Evolutionary conservation across 2,329 filamentous ascomycete genomes (phyloP), one percentile per base, ranked within the genome.

Genomic region (Penicillium fuscoglaucum): DNA sequence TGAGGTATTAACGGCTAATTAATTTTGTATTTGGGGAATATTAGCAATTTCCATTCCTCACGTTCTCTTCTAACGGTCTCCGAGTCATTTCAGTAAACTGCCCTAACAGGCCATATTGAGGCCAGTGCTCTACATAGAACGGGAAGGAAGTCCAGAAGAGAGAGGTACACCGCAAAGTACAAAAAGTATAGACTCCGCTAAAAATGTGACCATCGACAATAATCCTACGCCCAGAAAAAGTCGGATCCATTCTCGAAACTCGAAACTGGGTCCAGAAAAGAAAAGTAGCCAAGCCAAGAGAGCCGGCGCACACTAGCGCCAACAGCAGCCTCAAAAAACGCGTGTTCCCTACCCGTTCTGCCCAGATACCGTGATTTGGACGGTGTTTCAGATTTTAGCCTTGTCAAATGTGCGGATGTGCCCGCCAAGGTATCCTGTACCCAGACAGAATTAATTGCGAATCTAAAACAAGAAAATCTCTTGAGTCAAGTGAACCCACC

Each of bases 301-400:
- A 47, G 15, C 52, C 52, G 62, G 59, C 37, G 58, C 31, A 31
- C 47, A 59, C 62, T 66, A 66, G 65, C 56, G 61, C 26, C 50
- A 49, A 45, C 39, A 43, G 31, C 48, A 48, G 61, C 57, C 58
- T 67, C 61, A 57, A 62, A 45, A 60, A 66, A 66, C 65, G 65
- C 64, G 65, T 66, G 65, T 67, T 61, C 64, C 37, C 29, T 60
- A 57, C 47, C 60, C 60, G 56, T 56, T 58, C 47, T n/a, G 55
- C 51, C 41, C 26, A 47, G 44, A 54, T 55, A 59, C 50, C 39
- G 59, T 55, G 57, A 56, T 55, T 50, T 44, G 58, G 50, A 59
- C 51, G 28, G 48, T 58, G 64, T 66, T 66, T 66, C 64, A 66
- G 62, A 61, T 60, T 61, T 58, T 41, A 50, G 52, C 52, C 56